Conservation (phyloP, 352 stramenopile genomes). For the Phytophthora hybrid region DNA sequence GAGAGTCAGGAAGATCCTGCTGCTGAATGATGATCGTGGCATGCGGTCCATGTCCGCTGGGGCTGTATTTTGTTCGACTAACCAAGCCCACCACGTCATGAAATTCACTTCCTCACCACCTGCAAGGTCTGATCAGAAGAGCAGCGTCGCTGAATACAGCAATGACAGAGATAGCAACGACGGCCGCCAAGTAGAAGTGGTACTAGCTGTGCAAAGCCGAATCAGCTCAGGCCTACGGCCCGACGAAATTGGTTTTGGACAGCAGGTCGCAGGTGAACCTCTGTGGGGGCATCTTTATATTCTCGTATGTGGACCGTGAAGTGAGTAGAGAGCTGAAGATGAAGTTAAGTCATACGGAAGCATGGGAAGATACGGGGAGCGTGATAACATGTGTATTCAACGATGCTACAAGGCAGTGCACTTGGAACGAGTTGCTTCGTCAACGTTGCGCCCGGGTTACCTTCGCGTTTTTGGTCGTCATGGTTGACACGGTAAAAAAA, state of each 20-base stretch:
- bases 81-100: neutral
- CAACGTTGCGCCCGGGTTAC: neutral
- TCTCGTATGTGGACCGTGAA: neutral
- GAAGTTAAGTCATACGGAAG: neutral
- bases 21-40: neutral
- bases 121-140: neutral
- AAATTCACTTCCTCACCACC: neutral
- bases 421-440: too few species aligned
- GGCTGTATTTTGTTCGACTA: neutral
- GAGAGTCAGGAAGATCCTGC: neutral
- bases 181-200: neutral
- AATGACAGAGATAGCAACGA: neutral
- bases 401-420: neutral
- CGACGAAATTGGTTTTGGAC: neutral
- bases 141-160: neutral
- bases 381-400: neutral
- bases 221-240: neutral
- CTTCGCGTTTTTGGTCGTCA: conserved; percentile 3
- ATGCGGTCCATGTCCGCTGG: neutral
- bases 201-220: neutral
- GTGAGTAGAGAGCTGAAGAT: neutral
- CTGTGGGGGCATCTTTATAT: neutral
- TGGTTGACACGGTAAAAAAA: neutral
- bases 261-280: neutral
- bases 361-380: neutral